Evolutionary conservation across 805 yeast genomes (phyloP), one percentile per base, ranked within the genome.

Genomic region (Candida hispaniensis): DNA sequence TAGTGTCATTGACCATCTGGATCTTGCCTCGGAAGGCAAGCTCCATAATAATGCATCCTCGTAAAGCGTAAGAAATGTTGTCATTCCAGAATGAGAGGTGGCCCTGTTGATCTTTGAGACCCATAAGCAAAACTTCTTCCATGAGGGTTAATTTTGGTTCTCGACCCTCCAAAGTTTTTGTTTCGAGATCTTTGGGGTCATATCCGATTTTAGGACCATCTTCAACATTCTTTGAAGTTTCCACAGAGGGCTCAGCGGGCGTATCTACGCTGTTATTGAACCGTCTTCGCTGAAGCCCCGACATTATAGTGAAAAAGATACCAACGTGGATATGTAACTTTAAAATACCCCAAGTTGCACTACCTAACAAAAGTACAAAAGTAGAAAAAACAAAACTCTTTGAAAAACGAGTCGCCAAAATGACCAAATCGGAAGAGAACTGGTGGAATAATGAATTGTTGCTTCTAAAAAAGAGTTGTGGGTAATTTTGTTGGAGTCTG

Each of bases 81-180:
- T 91, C 98, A 55, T 91, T 91, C 98, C 98, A 91, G 60, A 91
- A 91, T 17, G 95, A 83, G 27, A 91, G 65, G 56, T 88, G 85
- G 8, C 98, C 98, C 58, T 91, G 97, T 48, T 80, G 79, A 59
- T 91, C 97, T 52, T 88, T 86, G 45, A 91, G 67, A 4, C 98
- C 98, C 63, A 91, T 70, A 44, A 91, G 67, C 45, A 91, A 63
- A 5, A 91, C 95, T 59, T 91, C 98, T 58, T 91, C 98, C 95
- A 91, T 85, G 46, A 91, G 61, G 1, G 98, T 91, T 46, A 91
- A 65, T 26, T 73, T 63, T 1, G 98, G 98, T 40, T 67, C 53
- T 39, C 55, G 60, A 10, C 55, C 55, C 39, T 67, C 70, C 39
- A 66, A 67, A 34, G 43, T 49, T 32, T 60, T 59, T 35, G 61